Evolutionary conservation across 495 filamentous ascomycete genomes (phyloP).

Genomic region (Xylaria bambusicola): DNA sequence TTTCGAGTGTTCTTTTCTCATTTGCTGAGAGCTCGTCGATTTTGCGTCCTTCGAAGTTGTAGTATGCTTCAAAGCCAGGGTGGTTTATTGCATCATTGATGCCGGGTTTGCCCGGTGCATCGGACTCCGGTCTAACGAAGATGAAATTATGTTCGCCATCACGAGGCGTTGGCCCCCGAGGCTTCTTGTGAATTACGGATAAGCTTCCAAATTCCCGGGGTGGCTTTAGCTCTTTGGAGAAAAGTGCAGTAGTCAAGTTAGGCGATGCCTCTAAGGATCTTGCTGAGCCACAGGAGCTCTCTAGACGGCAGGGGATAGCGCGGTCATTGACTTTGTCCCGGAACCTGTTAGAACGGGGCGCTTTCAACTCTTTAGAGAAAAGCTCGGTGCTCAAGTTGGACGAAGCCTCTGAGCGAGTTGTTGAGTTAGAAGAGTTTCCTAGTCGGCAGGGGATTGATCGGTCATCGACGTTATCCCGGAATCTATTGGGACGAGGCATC

Average conservation of each 20-base stretch:
- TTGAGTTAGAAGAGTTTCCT: too few species aligned
- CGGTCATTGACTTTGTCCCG: background rate
- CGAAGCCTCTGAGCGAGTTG: too few species aligned
- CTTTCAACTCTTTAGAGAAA: too few species aligned
- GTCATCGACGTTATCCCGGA: too few species aligned
- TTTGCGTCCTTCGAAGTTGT: conserved; percentile 16
- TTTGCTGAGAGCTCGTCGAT: background rate
- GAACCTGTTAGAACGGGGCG: background rate
- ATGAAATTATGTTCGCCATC: background rate
- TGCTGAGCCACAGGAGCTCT: background rate
- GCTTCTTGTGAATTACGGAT: background rate
- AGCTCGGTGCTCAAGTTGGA: too few species aligned
- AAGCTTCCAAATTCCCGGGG: background rate
- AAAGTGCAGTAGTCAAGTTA: background rate
- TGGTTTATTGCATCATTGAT: conserved; percentile 20
- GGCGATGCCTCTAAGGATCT: too few species aligned
- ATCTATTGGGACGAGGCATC: too few species aligned
- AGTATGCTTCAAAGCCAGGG: background rate
- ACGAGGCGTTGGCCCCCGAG: background rate
- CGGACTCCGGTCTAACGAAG: background rate
- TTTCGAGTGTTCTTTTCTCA: conserved; percentile 12
- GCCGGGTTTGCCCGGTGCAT: background rate
- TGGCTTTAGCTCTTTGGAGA: background rate
- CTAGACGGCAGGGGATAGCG: background rate
- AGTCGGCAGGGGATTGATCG: too few species aligned